Evolutionary conservation across 2,329 filamentous ascomycete species (phyloP).

Genomic region (Stachybotrys chlorohalonatus): DNA sequence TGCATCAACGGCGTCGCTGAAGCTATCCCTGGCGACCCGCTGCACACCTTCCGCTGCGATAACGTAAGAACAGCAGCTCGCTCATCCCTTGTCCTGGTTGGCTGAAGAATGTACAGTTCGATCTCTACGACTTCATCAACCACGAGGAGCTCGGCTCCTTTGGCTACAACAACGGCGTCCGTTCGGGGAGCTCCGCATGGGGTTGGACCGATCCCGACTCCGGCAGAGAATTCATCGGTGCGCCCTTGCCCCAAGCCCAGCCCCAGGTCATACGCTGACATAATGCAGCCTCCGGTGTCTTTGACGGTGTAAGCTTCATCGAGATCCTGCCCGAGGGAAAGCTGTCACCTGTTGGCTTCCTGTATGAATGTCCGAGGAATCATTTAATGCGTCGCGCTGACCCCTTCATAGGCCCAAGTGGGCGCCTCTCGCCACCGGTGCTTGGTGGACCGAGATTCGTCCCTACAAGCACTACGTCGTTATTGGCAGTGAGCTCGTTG

Average conservation of each 20-base stretch:
- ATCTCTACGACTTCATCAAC: conserved; percentile 46
- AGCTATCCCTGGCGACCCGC: conserved; percentile 34
- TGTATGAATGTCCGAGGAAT: not conserved
- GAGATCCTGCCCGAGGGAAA: conserved; percentile 24
- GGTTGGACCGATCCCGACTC: conserved; percentile 33
- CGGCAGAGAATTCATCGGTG: conserved; percentile 35
- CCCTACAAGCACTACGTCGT: conserved; percentile 26
- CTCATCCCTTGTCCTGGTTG: not conserved
- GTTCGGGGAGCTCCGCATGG: conserved; percentile 29
- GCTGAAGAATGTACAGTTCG: not conserved
- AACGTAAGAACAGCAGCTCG: conserved; percentile 21
- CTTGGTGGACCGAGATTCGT: conserved; percentile 32
- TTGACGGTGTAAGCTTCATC: conserved; percentile 39
- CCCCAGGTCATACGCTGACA: too few relatives aligned
- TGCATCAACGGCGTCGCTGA: conserved; percentile 34
- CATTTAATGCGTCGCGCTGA: not conserved
- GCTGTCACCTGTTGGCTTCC: not conserved
- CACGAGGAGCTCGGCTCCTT: conserved; percentile 40
- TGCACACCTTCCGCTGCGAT: conserved; percentile 38
- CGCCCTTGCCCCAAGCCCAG: not conserved
- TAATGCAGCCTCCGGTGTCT: conserved; percentile 29
- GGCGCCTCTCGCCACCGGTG: conserved; percentile 30
- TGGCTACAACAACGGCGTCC: conserved; percentile 19
- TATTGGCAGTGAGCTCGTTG: conserved; percentile 33
- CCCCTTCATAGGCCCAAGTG: conserved; percentile 25